Evolutionary conservation across 495 filamentous ascomycete genomes (phyloP).

Genomic region (Staphylotrichum tortipilum): DNA sequence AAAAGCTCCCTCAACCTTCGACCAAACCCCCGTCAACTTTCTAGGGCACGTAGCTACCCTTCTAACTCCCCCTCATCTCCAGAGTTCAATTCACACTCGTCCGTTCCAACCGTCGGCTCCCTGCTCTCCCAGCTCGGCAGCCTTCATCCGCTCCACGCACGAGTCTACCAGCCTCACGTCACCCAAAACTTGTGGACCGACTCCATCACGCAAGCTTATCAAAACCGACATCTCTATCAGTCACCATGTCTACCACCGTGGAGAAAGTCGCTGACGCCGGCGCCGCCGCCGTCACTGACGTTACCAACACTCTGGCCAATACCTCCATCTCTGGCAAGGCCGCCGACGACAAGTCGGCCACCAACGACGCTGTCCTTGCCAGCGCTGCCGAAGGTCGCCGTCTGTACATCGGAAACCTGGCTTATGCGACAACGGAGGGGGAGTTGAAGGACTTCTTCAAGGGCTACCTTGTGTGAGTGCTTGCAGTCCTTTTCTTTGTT

Average conservation of each 20-base stretch:
- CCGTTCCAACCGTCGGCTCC: slow-evolving; percentile 36
- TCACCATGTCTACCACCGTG: slow-evolving; percentile 54
- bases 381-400: slow-evolving; percentile 97
- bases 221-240: slow-evolving; percentile 25
- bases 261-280: slow-evolving; percentile 53
- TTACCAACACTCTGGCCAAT: slow-evolving; percentile 76
- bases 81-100: slow-evolving; percentile 43
- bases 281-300: slow-evolving; percentile 66
- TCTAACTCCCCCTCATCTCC: slow-evolving; percentile 54
- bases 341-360: slow-evolving; percentile 41
- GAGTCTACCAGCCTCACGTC: slow-evolving; percentile 29
- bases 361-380: slow-evolving; percentile 77
- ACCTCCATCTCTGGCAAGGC: slow-evolving; percentile 53
- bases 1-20: slow-evolving; percentile 32
- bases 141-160: slow-evolving; percentile 13
- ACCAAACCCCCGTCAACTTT: slow-evolving; percentile 39
- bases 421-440: slow-evolving; percentile 98
- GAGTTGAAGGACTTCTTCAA: slow-evolving; percentile 99
- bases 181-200: slow-evolving; percentile 22
- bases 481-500: background rate
- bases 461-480: slow-evolving; percentile 90
- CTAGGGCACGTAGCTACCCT: slow-evolving; percentile 94
- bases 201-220: slow-evolving; percentile 27
- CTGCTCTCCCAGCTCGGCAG: slow-evolving; percentile 23
- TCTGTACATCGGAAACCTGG: slow-evolving; percentile 99